Base-by-base conservation (phyloP, 805 yeast species). In the Candida easanensis region DNA sequence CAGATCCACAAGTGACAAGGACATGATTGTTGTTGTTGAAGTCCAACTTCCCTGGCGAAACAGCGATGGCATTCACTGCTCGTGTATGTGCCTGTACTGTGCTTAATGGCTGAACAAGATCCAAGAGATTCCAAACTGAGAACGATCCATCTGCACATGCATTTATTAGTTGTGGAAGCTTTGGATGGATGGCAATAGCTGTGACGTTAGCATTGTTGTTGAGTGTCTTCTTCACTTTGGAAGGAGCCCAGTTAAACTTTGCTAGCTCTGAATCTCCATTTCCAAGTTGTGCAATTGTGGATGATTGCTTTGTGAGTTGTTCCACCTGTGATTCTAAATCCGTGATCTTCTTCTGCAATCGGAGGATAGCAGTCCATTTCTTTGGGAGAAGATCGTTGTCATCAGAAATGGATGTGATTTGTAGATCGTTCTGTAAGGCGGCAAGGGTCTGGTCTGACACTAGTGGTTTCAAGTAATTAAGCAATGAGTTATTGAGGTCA, bases 351-450 rank as follows among this genome's bases (percentile, higher is more conserved):
- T 80, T 76, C 63, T 91, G 97, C 23, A 91, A 69, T 36, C 96
- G 69, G 25, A 88, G 71, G 4, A 90, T 91, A 0, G 95, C 82
- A 1, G 83, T 73, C 97, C 97, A 90, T 65, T 89, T 90, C 63
- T 82, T 84, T 52, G 84, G 88, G 31, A 88, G 65, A 10, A 71
- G 56, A 10, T 57, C 53, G 40, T 53, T 58, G 21, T 60, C 66
- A 31, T 45, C 58, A 16, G 27, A 56, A 22, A 47, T 49, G 35
- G 45, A 55, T 33, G 39, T 52, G 34, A 48, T 43, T 36, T 41
- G 44, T 44, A 50, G 50, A 50, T 40, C 60, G 4, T 43, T 39
- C 36, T 65, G 60, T 7, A 64, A 31, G 2, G 41, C 13, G 3
- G 36, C 3, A 1, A 51, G 30, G 0, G 54, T 37, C 11, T 39